These are phyloP conservation scores for Asterochloris erici DNA, from an alignment of 139 green algal species.

Conservation along the genomic window DNA sequence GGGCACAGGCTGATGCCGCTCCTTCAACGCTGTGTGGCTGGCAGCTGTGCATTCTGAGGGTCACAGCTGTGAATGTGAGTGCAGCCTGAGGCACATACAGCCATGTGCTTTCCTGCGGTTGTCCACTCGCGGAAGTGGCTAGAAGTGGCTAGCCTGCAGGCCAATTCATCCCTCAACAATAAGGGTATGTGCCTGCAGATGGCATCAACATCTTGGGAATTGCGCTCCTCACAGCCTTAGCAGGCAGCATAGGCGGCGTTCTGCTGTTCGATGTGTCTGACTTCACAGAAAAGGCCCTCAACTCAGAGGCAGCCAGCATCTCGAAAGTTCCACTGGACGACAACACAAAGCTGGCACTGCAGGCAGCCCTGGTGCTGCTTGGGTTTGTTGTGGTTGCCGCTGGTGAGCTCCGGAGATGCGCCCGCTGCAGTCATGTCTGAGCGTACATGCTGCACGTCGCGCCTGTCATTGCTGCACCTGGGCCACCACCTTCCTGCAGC, in stretches of 20 bases:
- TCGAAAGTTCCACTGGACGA: conserved; percentile 24
- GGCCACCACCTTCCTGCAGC: too few species aligned
- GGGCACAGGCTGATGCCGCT: not conserved
- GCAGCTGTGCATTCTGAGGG: not conserved
- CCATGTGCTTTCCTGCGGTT: not conserved
- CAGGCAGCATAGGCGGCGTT: conserved; percentile 48
- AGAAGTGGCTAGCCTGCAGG: not conserved
- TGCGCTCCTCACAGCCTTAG: conserved; percentile 44
- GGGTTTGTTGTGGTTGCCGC: conserved; percentile 27
- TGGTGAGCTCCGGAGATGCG: not conserved
- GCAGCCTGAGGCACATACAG: too few species aligned
- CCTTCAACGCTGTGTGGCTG: not conserved
- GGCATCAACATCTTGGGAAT: conserved; percentile 35
- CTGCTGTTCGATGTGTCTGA: conserved; percentile 52
- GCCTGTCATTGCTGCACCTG: too few species aligned
- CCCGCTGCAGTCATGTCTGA: too few species aligned
- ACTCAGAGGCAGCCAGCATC: not conserved
- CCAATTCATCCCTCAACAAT: not conserved
- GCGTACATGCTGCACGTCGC: too few species aligned
- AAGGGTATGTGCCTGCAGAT: not conserved
- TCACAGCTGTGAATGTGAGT: too few species aligned
- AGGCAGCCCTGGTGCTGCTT: conserved; percentile 27
- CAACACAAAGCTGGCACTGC: conserved; percentile 44
- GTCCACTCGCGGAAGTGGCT: not conserved
- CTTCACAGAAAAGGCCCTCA: conserved; percentile 36